Evolutionary conservation across 2,329 filamentous ascomycete species (phyloP).

Genomic region (Allantophomopsis lycopodina): DNA sequence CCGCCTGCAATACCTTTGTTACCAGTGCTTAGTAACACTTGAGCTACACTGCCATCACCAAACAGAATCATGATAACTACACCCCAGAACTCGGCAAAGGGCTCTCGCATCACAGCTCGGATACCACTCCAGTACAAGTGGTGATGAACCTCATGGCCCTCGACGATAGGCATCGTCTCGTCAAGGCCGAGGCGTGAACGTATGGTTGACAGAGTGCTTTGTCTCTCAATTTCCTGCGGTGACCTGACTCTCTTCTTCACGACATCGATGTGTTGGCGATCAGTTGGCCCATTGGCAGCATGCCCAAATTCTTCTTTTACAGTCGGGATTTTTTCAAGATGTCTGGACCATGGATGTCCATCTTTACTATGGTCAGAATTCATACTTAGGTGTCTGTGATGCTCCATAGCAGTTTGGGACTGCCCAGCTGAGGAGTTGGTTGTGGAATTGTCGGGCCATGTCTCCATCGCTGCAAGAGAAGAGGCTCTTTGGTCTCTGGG

Average conservation of each 20-base stretch:
- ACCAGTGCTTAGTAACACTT: slow-evolving; percentile 42
- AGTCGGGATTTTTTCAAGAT: neutral
- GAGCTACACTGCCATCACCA: slow-evolving; percentile 57
- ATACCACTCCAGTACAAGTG: slow-evolving; percentile 36
- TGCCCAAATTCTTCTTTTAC: neutral
- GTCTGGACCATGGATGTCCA: neutral
- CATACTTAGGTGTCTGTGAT: neutral
- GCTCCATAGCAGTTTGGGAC: neutral
- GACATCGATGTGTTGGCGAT: neutral
- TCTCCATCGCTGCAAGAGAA: neutral
- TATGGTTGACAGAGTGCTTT: neutral
- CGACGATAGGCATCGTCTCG: slow-evolving; percentile 8
- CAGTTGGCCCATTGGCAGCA: neutral
- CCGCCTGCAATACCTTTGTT: slow-evolving; percentile 6
- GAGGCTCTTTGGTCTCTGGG: neutral
- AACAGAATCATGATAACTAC: slow-evolving; percentile 57
- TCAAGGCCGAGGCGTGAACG: neutral
- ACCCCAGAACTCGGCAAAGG: slow-evolving; percentile 54
- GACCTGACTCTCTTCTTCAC: neutral
- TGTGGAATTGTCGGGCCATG: neutral
- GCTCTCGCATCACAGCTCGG: slow-evolving; percentile 36
- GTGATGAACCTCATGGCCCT: slow-evolving; percentile 17
- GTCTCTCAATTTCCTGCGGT: neutral
- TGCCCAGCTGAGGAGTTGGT: neutral
- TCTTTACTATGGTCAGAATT: neutral